Base-by-base conservation (phyloP, 352 stramenopile species). In the Pythium graminicola region DNA sequence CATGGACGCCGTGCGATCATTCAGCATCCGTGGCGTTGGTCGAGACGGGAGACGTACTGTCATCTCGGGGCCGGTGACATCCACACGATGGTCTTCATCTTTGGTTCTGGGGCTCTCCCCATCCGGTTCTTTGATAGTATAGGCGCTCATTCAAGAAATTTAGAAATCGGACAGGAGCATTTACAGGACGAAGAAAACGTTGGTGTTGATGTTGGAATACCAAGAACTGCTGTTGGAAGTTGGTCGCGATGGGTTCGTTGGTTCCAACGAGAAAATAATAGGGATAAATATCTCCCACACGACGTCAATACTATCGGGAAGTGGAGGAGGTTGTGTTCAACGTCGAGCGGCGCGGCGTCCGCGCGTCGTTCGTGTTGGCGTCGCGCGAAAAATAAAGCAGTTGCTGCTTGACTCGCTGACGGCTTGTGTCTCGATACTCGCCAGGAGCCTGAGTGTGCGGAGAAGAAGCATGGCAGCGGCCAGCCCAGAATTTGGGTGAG, bases 1-100 rank as follows among this genome's bases (percentile, higher is more conserved):
- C 32, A 64, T 53, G 4, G 48, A 51, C n/a, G 48, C 45, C 10
- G 54, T 55, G 54, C 54, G 54, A 31, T 60, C 52, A 49, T 51
- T 44, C 31, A 50, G 14, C 29, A 54, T 29, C 47, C 42, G 29
- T 36, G 29, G 45, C 60, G 58, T 23, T 1, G 11, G 10, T 27
- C 10, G 42, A 7, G 24, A 10, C 16, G 38, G 50, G 10, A 16
- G 41, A 14, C 5, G 41, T 24, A 36, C 31, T 9, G 41, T 8
- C 26, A 50, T 1, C 9, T 60, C 40, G 39, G 40, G 52, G 9
- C 31, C 17, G 40, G 31, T 32, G 5, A 60, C 43, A 23, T 60
- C 53, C 1, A 60, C 43, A 10, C 20, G 53, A 24, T 36, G 53
- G 33, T 60, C 42, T 8, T 47, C 42, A 16, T 20, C 28, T 17